Conservation (phyloP, 169 alveolate genomes). For the Eimeria praecox region DNA sequence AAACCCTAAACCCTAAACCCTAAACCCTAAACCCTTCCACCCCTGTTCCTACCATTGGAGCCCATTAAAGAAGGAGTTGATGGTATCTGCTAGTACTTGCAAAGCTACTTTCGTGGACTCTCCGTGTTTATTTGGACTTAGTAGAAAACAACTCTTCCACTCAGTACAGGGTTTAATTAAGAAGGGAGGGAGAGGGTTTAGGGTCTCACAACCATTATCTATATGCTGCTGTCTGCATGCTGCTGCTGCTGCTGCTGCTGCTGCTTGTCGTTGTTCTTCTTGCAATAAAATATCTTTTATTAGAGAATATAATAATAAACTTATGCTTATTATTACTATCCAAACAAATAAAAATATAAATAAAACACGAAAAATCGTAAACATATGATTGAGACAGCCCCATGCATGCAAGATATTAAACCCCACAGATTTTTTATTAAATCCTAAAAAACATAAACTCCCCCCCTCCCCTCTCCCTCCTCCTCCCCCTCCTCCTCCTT, state of each 20-base stretch:
- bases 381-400: background rate
- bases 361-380: constrained; percentile 7
- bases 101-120: background rate
- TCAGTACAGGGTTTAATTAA: constrained; percentile 54
- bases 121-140: constrained; percentile 39
- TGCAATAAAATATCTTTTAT: constrained; percentile 13
- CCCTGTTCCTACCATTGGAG: constrained; percentile 76
- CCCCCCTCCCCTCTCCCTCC: too few relatives aligned
- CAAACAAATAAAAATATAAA: background rate
- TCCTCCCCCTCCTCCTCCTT: too few relatives aligned
- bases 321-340: background rate
- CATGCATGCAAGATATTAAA: too few relatives aligned
- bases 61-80: constrained; percentile 69
- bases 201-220: constrained; percentile 75
- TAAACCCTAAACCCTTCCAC: background rate
- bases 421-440: too few relatives aligned
- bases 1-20: background rate
- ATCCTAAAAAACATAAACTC: too few relatives aligned
- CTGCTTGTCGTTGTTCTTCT: constrained; percentile 54
- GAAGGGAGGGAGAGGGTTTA: constrained; percentile 74
- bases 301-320: constrained; percentile 8
- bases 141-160: constrained; percentile 70
- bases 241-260: constrained; percentile 10
- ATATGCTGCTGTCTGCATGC: constrained; percentile 56
- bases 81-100: constrained; percentile 57